phyloP scores from a whole-genome alignment of 345 rosid genomes.

The Gossypium thurberi region DNA sequence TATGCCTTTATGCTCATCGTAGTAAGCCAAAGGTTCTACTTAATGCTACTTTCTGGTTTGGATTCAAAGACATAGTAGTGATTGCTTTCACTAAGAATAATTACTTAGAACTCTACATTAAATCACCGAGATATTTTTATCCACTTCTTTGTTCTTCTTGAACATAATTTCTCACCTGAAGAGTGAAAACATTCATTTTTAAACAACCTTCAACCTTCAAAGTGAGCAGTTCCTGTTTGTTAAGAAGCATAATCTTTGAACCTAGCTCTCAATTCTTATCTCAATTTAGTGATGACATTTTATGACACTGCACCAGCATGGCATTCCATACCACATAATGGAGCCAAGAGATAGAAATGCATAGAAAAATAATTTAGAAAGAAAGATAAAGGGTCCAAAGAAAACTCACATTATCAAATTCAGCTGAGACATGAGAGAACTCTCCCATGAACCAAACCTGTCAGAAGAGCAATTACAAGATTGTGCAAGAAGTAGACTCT shows the following conservation, averaged over 20 bases:
- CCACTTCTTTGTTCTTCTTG: not conserved
- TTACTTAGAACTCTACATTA: not conserved
- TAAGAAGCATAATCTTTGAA: not conserved
- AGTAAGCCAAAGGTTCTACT: not conserved
- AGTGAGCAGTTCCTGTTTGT: not conserved
- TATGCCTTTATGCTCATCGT: not conserved
- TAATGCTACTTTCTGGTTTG: not conserved
- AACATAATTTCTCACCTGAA: not conserved
- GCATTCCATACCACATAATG: not conserved
- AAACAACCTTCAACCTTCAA: constrained; percentile 9
- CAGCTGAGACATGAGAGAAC: constrained; percentile 59
- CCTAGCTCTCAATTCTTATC: not conserved
- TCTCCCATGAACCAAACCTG: constrained; percentile 85
- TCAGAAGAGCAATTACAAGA: not conserved
- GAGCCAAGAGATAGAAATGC: not conserved
- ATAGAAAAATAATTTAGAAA: not conserved
- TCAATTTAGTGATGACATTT: not conserved
- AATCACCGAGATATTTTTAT: not conserved
- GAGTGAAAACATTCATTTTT: not conserved
- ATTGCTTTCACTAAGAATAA: not conserved
- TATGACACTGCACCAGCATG: not conserved
- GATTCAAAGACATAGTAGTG: not conserved
- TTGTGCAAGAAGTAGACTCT: not conserved
- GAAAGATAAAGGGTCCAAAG: not conserved
- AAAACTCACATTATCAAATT: constrained; percentile 59